Base-by-base conservation (phyloP, 2,329 filamentous ascomycete species). In the Beauveria varroae region DNA sequence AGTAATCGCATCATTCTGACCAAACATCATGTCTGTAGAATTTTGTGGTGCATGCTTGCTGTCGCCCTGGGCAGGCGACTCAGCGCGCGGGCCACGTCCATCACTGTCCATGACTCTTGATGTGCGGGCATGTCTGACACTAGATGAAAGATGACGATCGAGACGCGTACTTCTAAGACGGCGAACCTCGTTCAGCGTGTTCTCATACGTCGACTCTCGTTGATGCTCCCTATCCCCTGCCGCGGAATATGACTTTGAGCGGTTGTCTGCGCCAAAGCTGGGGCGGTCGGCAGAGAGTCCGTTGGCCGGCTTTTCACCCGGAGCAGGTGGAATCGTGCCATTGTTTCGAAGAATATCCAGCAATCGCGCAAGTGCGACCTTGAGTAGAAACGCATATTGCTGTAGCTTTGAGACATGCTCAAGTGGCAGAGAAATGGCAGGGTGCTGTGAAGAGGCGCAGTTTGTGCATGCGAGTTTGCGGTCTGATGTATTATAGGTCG, bases 121-220 rank as follows among this genome's bases (percentile, higher is more conserved):
- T 28, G 91, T 91, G 66, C 95, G 85, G 54, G 93, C 91, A 69
- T 93, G 95, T 71, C 90, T 90, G 72, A 93, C 92, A 56, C 92
- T 97, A 24, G 91, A 96, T 41, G 93, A 98, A 49, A 99, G 78
- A 69, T 96, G 91, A 70, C 96, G 93, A 70, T 99, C 93, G 71
- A 98, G 88, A 34, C 95, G 87, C 24, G 93, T 98, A 64, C 95
- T 98, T 66, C 93, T 87, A 63, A 99, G 77, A 64, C 95, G 85
- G 68, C 92, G 88, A 71, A 99, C 95, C 75, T 99, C 95, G 66
- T 95, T 96, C 67, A 99, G 87, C 52, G 93, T 96, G 76, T 93
- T 96, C 77, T 98, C 93, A 71, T 98, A 95, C 30, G 90, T 91
- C 57, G 89, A 91, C 68, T 87, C 84, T 66, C 86, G 83, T 63